These are phyloP conservation scores for Apium graveolens DNA, from an alignment of 129 eudicot species.

Conservation along the genomic window DNA sequence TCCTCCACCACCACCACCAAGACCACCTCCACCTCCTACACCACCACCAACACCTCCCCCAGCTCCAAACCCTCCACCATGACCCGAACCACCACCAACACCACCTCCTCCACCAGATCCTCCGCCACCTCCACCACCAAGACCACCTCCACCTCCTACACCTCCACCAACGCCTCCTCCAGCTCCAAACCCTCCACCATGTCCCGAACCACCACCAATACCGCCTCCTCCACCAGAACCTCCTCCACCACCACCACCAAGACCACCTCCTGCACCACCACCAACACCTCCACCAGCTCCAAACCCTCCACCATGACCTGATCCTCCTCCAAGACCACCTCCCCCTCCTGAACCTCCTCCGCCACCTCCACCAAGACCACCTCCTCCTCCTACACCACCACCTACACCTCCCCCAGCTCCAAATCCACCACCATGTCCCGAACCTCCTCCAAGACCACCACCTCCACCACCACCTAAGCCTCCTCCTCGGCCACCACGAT, in stretches of 20 bases:
- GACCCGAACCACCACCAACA: not conserved
- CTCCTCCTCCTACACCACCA: conserved; percentile 16
- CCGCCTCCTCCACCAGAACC: conserved; percentile 16
- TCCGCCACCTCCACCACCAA: conserved; percentile 5
- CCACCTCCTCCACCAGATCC: conserved; percentile 15
- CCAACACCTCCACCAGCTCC: conserved; percentile 18
- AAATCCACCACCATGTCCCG: not conserved
- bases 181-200: conserved; percentile 16
- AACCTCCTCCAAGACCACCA: not conserved
- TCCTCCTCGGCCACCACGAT: not conserved
- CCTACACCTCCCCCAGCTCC: conserved; percentile 5
- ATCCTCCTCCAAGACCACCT: conserved; percentile 18
- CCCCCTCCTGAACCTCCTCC: conserved; percentile 17
- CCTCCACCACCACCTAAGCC: not conserved
- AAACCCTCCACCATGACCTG: conserved; percentile 18
- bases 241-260: conserved; percentile 4
- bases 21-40: conserved; percentile 12
- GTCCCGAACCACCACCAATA: conserved; percentile 4
- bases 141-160: conserved; percentile 8
- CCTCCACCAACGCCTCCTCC: conserved; percentile 20
- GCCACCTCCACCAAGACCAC: conserved; percentile 6
- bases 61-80: conserved; percentile 15
- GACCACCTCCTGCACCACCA: conserved; percentile 16
- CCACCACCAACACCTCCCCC: conserved; percentile 18
- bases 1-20: conserved; percentile 7